phyloP scores from a whole-genome alignment of 2,329 filamentous ascomycete genomes.

The Cercospora brassicicola region DNA sequence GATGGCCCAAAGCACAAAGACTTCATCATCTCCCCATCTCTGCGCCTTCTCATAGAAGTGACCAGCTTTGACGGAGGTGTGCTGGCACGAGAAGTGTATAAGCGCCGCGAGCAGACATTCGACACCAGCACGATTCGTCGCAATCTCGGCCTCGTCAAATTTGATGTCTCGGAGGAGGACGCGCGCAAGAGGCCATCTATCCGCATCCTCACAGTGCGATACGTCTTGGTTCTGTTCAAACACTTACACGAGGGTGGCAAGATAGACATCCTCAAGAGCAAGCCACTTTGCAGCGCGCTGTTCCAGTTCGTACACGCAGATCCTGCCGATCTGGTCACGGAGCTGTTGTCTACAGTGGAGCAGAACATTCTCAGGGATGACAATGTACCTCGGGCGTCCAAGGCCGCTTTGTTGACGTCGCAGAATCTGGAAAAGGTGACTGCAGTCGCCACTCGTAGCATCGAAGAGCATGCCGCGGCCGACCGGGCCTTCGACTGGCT shows the following conservation, averaged over 20 bases:
- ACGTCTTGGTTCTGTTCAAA: slow-evolving; percentile 75
- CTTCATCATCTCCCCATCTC: slow-evolving; percentile 81
- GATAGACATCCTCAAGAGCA: slow-evolving; percentile 76
- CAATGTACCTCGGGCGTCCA: slow-evolving; percentile 69
- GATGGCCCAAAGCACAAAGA: slow-evolving; percentile 80
- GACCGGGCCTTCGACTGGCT: slow-evolving; percentile 75
- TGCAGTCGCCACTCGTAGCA: slow-evolving; percentile 60
- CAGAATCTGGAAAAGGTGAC: slow-evolving; percentile 45
- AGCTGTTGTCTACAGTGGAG: slow-evolving; percentile 71
- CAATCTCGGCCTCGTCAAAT: slow-evolving; percentile 71
- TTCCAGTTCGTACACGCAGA: slow-evolving; percentile 78
- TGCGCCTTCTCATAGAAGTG: slow-evolving; percentile 84
- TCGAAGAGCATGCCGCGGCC: slow-evolving; percentile 56
- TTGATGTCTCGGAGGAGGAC: slow-evolving; percentile 58
- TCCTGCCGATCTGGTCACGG: slow-evolving; percentile 69
- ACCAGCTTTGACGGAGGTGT: slow-evolving; percentile 81
- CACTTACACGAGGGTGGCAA: slow-evolving; percentile 76
- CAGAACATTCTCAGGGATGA: slow-evolving; percentile 72
- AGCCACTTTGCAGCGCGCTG: slow-evolving; percentile 65
- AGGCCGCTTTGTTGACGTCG: slow-evolving; percentile 51
- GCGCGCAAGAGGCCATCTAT: slow-evolving; percentile 68
- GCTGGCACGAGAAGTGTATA: slow-evolving; percentile 74
- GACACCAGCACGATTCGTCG: slow-evolving; percentile 68
- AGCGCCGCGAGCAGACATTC: slow-evolving; percentile 70
- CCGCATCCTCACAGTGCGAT: slow-evolving; percentile 77